Percentiles rank a stretch among this genome's conserved stretches.
Evolutionary conservation across 805 yeast genomes (phyloP).

Genomic region (Candida nitratophila): DNA sequence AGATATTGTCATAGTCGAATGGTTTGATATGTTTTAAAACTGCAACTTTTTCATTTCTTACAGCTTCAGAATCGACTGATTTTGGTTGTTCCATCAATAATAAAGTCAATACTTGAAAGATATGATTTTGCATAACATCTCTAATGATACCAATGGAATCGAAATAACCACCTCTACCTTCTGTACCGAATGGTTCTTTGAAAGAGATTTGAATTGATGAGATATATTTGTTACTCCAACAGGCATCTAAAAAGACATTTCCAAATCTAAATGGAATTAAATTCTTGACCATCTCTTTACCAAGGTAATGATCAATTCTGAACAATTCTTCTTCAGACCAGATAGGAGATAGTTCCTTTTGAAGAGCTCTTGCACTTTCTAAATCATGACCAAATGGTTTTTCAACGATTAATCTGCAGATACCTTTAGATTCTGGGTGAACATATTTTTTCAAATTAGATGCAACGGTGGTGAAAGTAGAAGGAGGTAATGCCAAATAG

Average conservation of each 20-base stretch:
- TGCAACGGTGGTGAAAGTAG: constrained; percentile 79
- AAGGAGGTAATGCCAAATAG: constrained; percentile 93
- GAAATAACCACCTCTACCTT: constrained; percentile 98
- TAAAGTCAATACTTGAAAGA: constrained; percentile 85
- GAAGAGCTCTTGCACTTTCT: constrained; percentile 69
- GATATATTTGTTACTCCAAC: constrained; percentile 81
- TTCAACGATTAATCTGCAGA: constrained; percentile 82
- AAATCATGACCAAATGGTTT: constrained; percentile 97
- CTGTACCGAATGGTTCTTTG: constrained; percentile 98
- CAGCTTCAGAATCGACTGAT: constrained; percentile 84
- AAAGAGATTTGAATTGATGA: constrained; percentile 81
- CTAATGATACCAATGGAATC: constrained; percentile 92
- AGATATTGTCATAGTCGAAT: constrained; percentile 55
- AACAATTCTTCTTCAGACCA: constrained; percentile 87
- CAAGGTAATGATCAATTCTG: constrained; percentile 96
- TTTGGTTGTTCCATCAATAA: constrained; percentile 95
- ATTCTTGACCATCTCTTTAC: constrained; percentile 97
- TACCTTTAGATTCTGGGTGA: constrained; percentile 58
- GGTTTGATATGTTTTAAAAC: constrained; percentile 76
- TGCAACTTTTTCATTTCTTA: constrained; percentile 94
- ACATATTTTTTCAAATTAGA: constrained; percentile 59
- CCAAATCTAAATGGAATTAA: constrained; percentile 84
- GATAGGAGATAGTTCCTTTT: constrained; percentile 69
- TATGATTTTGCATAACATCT: constrained; percentile 97
- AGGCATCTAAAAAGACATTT: constrained; percentile 78